phyloP scores from a whole-genome alignment of 164 flowering plant genomes.

The Vitis rotundifolia region DNA sequence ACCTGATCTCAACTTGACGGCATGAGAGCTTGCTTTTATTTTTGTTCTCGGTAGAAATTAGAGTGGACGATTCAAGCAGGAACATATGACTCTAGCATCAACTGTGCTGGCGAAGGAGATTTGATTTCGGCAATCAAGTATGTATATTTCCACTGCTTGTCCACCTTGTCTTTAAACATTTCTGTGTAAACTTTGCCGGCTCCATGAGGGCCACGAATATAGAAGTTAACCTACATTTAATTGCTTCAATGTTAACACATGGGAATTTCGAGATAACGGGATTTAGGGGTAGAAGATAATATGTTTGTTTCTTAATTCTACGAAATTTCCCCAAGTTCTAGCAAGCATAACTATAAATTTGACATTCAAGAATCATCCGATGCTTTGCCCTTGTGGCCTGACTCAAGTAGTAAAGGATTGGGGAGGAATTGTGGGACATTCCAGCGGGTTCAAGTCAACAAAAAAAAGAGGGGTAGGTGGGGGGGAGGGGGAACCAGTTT shows the following conservation, averaged over 20 bases:
- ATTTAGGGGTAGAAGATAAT: too few species aligned
- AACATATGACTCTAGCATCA: slow-evolving; percentile 85
- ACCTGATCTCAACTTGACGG: not conserved
- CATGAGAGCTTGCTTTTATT: not conserved
- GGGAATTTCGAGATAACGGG: not conserved
- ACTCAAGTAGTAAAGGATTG: too few species aligned
- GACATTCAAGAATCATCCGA: too few species aligned
- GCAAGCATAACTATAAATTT: too few species aligned
- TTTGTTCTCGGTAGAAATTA: too few species aligned
- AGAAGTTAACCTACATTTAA: slow-evolving; percentile 64
- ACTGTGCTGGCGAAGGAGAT: slow-evolving; percentile 60
- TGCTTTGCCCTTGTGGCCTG: too few species aligned
- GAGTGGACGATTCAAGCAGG: slow-evolving; percentile 45
- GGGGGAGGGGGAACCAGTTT: too few species aligned
- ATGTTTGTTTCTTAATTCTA: too few species aligned
- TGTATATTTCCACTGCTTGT: slow-evolving; percentile 87
- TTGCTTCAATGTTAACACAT: not conserved
- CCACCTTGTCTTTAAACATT: slow-evolving; percentile 89
- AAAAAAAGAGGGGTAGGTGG: too few species aligned
- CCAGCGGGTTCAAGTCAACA: too few species aligned
- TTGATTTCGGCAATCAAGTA: slow-evolving; percentile 73
- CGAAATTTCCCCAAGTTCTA: too few species aligned
- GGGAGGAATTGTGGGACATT: too few species aligned
- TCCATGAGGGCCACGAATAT: slow-evolving; percentile 89
- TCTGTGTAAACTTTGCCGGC: slow-evolving; percentile 71